Base-by-base conservation (phyloP, 2,329 filamentous ascomycete species). In the Pseudocercospora crystallina region DNA sequence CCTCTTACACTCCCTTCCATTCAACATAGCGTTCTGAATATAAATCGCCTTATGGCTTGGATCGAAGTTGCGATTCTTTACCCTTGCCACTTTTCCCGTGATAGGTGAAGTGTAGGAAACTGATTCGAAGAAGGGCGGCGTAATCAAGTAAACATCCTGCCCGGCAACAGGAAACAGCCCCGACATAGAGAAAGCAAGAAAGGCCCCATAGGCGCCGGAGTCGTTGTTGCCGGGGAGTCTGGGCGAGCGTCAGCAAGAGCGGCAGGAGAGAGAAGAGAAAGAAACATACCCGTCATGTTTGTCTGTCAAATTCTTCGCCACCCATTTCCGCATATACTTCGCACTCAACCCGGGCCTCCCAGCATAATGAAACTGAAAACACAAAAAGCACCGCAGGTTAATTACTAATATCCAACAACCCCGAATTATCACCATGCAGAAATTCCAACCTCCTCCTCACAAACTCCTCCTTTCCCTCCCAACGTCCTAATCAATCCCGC, bases 321-420 rank as follows among this genome's bases (percentile, higher is more conserved):
- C 7, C 36, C 54, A 58, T 5, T 47, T 56, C 12, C 53, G 54
- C 3, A 58, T 33, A 12, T 53, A 38, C n/a, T 43, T 38, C 4
- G 56, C 37, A 14, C 49, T 51, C 29, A 45, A 53, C 2, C 56
- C 71, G 2, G 71, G 72, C 1, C 70, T 58, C 0, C 71, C 70
- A 1, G 70, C 71, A 52, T 72, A 74, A 49, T 74, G 72, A 26
- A 72, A 71, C 57, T 71, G 65, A 38, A 70, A 73, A 1, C 73
- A n/a, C n/a, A n/a, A n/a, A 69, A 2, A 70, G 72, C 9, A 74
- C 57, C 48, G 73, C 73, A 8, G 71, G 72, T 51, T 74, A 71
- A 26, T 74, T 73, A 8, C 71, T 70, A 15, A 74, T 74, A 48
- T 73, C 69, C 1, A 71, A 66, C 5, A 75, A 57, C 1, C 68